Conservation (phyloP, 2,329 filamentous ascomycete genomes). For the Fusarium sp. region DNA sequence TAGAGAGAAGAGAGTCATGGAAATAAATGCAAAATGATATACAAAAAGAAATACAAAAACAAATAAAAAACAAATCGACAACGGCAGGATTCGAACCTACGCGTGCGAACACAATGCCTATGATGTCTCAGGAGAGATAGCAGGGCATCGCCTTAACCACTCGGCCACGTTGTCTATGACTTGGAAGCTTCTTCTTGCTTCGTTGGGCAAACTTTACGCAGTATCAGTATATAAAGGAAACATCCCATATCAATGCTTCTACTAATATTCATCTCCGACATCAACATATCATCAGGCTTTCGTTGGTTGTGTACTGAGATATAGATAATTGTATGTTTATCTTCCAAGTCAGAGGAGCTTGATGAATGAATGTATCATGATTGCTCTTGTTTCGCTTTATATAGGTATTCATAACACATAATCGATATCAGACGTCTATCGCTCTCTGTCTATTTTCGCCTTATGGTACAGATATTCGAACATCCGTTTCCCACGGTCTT, state of each 20-base stretch:
- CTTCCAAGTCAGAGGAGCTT: background rate
- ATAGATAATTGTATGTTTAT: background rate
- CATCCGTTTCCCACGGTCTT: background rate
- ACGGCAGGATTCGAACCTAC: conserved; percentile 36
- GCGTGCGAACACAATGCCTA: conserved; percentile 35
- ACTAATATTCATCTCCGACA: too few species aligned
- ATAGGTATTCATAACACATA: background rate
- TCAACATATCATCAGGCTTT: too few species aligned
- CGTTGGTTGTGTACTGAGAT: background rate
- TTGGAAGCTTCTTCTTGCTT: accelerated
- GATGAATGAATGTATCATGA: background rate
- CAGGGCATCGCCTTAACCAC: conserved; percentile 36
- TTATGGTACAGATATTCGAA: conserved; percentile 25
- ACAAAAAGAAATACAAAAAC: background rate
- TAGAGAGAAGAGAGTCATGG: too few species aligned
- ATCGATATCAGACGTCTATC: background rate
- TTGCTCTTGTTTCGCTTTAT: background rate
- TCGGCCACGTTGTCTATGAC: conserved; percentile 27
- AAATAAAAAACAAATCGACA: conserved; percentile 1
- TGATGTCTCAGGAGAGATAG: conserved; percentile 23
- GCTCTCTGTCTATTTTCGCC: conserved; percentile 11
- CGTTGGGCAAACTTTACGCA: accelerated
- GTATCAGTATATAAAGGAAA: background rate
- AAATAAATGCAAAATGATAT: too few species aligned
- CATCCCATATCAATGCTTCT: too few species aligned